Base-by-base conservation (phyloP, 2,329 filamentous ascomycete species). In the Exophiala oligosperma region DNA sequence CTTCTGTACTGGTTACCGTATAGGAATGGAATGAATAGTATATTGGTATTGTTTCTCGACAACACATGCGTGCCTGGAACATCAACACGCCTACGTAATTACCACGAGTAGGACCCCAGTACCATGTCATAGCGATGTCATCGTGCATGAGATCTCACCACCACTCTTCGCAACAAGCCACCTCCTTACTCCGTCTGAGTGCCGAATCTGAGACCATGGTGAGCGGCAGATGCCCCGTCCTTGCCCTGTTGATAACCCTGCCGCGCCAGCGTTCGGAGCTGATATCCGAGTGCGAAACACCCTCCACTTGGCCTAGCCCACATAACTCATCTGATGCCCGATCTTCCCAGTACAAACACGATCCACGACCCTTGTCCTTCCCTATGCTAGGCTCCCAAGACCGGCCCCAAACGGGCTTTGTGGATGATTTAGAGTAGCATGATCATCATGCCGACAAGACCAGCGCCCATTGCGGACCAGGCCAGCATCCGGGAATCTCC, bases 391-490 rank as follows among this genome's bases (percentile, higher is more conserved):
- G 43, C 21, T 23, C n/a, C 21, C 6, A 11, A 24, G n/a, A 21
- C 21, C 43, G 14, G 44, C 26, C 8, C 17, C n/a, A 21, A 11
- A n/a, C 8, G 24, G n/a, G 17, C 2, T 9, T 9, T 7, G 32
- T 35, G 32, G 32, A 35, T 35, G 32, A 35, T 28, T 8, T 29
- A 48, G 46, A 48, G 14, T 32, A 48, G 46, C 26, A 48, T 32
- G 26, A 41, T 51, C 14, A 40, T 49, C 38, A 56, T 44, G 17
- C 49, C 57, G 4, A 60, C 28, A 9, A 60, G 43, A 21, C 49
- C 57, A n/a, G 53, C 57, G 32, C 52, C 57, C 12, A 54, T 26
- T 37, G 43, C 57, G 17, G 32, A 23, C 23, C 28, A 53, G 32
- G 35, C 37, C 53, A 56, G 24, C 35, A 46, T 12, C 8, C 57